Evolutionary conservation across 768 basidiomycete genomes (phyloP).

Genomic region (Tylopilus sp.): DNA sequence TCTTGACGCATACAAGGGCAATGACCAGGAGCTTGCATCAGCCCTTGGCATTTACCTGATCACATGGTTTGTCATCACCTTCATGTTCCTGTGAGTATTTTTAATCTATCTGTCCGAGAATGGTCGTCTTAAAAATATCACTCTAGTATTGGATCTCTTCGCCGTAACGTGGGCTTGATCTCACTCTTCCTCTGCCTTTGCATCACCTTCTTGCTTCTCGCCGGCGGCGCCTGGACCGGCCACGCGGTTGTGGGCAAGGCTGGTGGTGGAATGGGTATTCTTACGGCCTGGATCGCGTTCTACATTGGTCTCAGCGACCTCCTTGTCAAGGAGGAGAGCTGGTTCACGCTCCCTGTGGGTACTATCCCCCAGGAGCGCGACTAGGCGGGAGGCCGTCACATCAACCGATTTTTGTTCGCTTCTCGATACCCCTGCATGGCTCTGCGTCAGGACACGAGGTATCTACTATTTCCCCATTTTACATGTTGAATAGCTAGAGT

Average conservation of each 20-base stretch:
- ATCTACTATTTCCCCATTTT: constrained; percentile 10
- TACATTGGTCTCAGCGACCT: constrained; percentile 43
- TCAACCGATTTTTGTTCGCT: neutral
- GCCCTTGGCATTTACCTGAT: constrained; percentile 75
- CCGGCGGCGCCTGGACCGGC: constrained; percentile 36
- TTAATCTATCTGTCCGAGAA: neutral
- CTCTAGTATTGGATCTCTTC: constrained; percentile 45
- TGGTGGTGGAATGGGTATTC: constrained; percentile 43
- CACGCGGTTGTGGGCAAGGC: constrained; percentile 28
- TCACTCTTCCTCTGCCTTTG: constrained; percentile 51
- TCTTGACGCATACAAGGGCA: constrained; percentile 42
- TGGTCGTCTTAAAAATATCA: neutral
- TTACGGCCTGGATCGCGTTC: constrained; percentile 47
- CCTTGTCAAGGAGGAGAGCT: constrained; percentile 36
- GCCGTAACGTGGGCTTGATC: constrained; percentile 47
- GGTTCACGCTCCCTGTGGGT: constrained; percentile 42
- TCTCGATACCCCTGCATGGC: neutral
- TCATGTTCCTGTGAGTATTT: constrained; percentile 55
- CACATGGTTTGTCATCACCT: constrained; percentile 71
- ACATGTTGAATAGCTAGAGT: neutral
- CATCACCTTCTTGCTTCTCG: constrained; percentile 50
- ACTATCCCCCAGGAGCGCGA: constrained; percentile 9
- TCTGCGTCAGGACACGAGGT: neutral
- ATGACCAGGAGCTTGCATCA: constrained; percentile 41
- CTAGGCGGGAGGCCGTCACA: neutral